Percentiles rank a stretch among this genome's conserved stretches.
Evolutionary conservation across 2,329 filamentous ascomycete species (phyloP).

Genomic region (Trichoderma simmonsii): DNA sequence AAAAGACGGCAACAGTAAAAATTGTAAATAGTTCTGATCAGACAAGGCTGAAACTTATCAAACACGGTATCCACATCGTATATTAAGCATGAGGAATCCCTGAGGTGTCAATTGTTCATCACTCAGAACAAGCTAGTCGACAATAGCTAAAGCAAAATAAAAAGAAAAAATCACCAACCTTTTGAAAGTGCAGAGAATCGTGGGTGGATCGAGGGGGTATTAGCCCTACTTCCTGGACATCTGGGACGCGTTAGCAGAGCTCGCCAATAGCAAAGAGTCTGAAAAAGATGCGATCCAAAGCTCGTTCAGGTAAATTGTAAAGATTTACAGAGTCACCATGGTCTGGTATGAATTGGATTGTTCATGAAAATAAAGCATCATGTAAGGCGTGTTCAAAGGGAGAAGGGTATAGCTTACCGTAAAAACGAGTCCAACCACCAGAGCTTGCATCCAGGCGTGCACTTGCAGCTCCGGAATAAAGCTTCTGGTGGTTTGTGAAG

Average conservation of each 20-base stretch:
- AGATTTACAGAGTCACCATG: constrained; percentile 51
- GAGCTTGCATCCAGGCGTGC: constrained; percentile 12
- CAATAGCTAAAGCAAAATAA: not conserved
- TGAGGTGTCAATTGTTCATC: constrained; percentile 62
- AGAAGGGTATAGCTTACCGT: constrained; percentile 18
- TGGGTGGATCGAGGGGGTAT: not conserved
- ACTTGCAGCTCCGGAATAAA: constrained; percentile 23
- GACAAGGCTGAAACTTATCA: constrained; percentile 66
- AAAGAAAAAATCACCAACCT: constrained; percentile 41
- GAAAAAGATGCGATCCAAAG: constrained; percentile 22
- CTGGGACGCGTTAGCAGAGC: constrained; percentile 22
- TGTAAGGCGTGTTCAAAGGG: constrained; percentile 19
- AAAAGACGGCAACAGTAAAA: constrained; percentile 25
- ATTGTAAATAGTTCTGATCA: constrained; percentile 44
- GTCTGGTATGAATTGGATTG: constrained; percentile 62
- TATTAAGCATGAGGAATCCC: constrained; percentile 69
- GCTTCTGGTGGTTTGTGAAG: constrained; percentile 18
- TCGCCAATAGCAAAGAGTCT: not conserved
- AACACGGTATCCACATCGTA: constrained; percentile 60
- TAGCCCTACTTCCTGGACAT: not conserved
- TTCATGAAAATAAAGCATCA: constrained; percentile 45
- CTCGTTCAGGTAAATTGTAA: constrained; percentile 57
- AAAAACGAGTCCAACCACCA: constrained; percentile 12
- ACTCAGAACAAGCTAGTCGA: constrained; percentile 39
- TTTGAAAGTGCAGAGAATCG: constrained; percentile 32